Evolutionary conservation across 805 yeast genomes (phyloP), one percentile per base, ranked within the genome.

Genomic region (Monosporozyma solicola): DNA sequence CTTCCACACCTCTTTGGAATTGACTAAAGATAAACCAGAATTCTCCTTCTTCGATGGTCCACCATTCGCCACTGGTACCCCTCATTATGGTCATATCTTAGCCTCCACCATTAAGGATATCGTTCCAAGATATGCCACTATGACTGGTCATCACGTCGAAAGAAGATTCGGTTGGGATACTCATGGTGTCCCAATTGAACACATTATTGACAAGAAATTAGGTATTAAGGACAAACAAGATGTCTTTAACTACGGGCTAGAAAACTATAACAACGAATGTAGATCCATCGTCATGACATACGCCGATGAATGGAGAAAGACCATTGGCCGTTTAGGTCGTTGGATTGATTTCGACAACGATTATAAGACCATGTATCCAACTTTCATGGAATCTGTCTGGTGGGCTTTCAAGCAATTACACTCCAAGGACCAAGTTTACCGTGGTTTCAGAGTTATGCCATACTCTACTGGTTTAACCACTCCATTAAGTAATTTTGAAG

Each of bases 161-260:
- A 87, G 99, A 74, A 82, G 98, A 65, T 94, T 94, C 60, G 99
- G 99, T 57, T 94, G 99, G 99, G 99, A 94, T 73, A 94, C 99
- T 53, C 99, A 94, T 71, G 99, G 99, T 54, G 82, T 94, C 59
- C 99, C 99, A 49, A 89, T 94, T 54, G 99, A 94, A 75, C 97
- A 94, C 71, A 97, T 92, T 72, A 94, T 94, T 64, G 99, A 94
- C 87, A 94, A 95, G 85, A 86, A 87, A 67, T 79, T 94, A 61
- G 95, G 95, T 41, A 89, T 94, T 72, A 83, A 85, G 53, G 86
- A 96, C 63, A 94, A 91, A 72, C 92, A 87, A 51, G 99, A 94
- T 67, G 99, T 94, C 54, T 82, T 89, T 85, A 80, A 80, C 52
- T 79, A 87, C 84, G 99, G 99, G 63, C 85, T 94, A 62, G 97